phyloP scores from a whole-genome alignment of 2,329 filamentous ascomycete genomes.

The Trichoderma sp. region DNA sequence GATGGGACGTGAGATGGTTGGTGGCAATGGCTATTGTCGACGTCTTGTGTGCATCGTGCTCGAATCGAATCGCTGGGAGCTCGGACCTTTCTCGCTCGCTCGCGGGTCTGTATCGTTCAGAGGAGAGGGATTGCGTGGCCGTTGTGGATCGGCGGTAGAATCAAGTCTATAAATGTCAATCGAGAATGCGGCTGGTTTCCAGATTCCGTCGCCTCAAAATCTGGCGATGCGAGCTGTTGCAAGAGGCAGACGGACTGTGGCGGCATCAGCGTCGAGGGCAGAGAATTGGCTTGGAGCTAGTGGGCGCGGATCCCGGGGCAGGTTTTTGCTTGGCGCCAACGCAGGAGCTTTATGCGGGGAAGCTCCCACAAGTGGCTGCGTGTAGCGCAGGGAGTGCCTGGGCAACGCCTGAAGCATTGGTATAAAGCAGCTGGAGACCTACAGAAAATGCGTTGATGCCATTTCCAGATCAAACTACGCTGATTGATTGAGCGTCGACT shows the following conservation, averaged over 20 bases:
- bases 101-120: not conserved
- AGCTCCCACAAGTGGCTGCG: conserved; percentile 22
- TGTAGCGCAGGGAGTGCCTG: not conserved
- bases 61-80: not conserved
- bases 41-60: not conserved
- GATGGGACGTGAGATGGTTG: not conserved
- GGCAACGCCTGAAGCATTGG: not conserved
- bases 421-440: not conserved
- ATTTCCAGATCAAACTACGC: not conserved
- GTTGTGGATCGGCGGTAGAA: not conserved
- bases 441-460: not conserved
- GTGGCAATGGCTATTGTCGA: not conserved
- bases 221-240: not conserved
- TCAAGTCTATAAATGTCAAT: not conserved
- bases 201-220: not conserved
- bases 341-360: conserved; percentile 30
- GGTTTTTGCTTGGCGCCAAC: conserved; percentile 27
- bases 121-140: not conserved
- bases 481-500: not conserved
- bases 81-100: not conserved
- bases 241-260: not conserved
- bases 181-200: not conserved
- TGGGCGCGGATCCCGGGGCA: conserved; percentile 27
- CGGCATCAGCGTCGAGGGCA: not conserved
- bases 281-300: conserved; percentile 25